These are phyloP conservation scores for Capronia epimyces DNA, from an alignment of 2,329 filamentous ascomycete genomes.

Conservation along the genomic window DNA sequence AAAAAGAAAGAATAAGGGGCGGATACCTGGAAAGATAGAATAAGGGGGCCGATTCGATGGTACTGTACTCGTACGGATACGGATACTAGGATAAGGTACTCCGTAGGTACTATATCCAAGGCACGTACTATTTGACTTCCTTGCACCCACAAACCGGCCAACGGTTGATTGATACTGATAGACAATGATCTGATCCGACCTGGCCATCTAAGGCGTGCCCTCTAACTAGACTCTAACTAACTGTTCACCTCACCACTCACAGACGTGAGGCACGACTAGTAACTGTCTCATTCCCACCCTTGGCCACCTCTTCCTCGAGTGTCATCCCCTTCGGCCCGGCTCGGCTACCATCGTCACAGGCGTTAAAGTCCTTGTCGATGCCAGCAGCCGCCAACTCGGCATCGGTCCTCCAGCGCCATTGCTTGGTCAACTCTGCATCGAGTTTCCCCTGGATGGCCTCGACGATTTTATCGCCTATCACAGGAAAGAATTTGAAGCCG, in stretches of 20 bases:
- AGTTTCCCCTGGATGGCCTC: constrained; percentile 43
- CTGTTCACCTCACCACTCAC: not conserved
- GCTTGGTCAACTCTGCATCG: constrained; percentile 36
- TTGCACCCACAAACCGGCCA: too few relatives aligned
- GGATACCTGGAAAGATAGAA: too few relatives aligned
- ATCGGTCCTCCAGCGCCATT: constrained; percentile 41
- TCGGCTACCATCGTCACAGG: constrained; percentile 37
- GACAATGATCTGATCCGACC: too few relatives aligned
- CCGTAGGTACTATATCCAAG: too few relatives aligned
- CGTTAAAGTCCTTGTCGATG: constrained; percentile 24
- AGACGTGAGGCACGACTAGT: not conserved
- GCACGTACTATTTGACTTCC: too few relatives aligned
- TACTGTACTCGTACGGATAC: too few relatives aligned
- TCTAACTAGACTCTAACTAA: not conserved
- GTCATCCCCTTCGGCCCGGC: constrained; percentile 40
- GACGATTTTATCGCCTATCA: constrained; percentile 54
- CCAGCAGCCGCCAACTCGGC: constrained; percentile 8
- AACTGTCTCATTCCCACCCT: not conserved
- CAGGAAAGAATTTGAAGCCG: constrained; percentile 64
- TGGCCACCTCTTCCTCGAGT: constrained; percentile 36
- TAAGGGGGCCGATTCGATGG: too few relatives aligned
- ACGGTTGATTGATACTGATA: too few relatives aligned
- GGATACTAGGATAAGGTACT: too few relatives aligned
- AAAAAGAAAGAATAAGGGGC: too few relatives aligned
- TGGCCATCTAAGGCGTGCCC: not conserved